A percentile compares a stretch with the other conserved stretches of the same genome.
Evolutionary conservation across 2,329 filamentous ascomycete species (phyloP).

Genomic region (Pseudogymnoascus sp.): DNA sequence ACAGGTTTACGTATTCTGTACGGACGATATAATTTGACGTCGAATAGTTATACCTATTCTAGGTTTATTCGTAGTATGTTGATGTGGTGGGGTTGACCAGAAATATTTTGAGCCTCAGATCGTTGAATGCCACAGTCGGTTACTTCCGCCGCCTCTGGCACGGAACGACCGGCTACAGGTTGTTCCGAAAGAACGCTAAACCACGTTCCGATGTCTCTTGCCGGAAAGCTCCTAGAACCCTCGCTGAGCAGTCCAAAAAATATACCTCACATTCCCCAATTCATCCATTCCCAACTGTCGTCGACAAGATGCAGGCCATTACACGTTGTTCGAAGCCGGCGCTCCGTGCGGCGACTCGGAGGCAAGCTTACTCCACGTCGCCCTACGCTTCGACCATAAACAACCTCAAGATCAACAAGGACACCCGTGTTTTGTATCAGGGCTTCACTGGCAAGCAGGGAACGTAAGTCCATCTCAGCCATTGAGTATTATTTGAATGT

Average conservation of each 20-base stretch:
- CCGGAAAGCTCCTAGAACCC: slow-evolving; percentile 7
- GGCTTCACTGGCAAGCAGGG: slow-evolving; percentile 97
- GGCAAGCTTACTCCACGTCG: slow-evolving; percentile 63
- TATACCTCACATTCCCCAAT: slow-evolving; percentile 7
- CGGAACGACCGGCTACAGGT: neutral
- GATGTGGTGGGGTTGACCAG: neutral
- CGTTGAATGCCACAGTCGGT: neutral
- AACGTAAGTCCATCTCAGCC: slow-evolving; percentile 54
- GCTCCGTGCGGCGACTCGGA: slow-evolving; percentile 58
- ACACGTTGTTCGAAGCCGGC: slow-evolving; percentile 62
- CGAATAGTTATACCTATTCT: neutral
- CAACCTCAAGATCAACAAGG: slow-evolving; percentile 86
- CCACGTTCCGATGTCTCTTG: slow-evolving; percentile 5
- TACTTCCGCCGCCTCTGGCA: neutral
- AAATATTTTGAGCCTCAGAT: slow-evolving; percentile 7
- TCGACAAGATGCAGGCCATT: slow-evolving; percentile 71
- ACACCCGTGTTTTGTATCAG: slow-evolving; percentile 94
- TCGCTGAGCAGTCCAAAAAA: neutral
- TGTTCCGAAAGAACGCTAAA: slow-evolving; percentile 6
- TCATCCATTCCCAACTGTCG: slow-evolving; percentile 20
- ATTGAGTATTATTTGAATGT: slow-evolving; percentile 4
- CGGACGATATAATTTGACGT: neutral
- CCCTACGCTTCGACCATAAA: slow-evolving; percentile 65
- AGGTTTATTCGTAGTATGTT: neutral
- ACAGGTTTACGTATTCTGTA: neutral